A percentile compares a stretch with the other conserved stretches of the same genome.
phyloP scores from a whole-genome alignment of 495 filamentous ascomycete species.

The Cercophora sp. region DNA sequence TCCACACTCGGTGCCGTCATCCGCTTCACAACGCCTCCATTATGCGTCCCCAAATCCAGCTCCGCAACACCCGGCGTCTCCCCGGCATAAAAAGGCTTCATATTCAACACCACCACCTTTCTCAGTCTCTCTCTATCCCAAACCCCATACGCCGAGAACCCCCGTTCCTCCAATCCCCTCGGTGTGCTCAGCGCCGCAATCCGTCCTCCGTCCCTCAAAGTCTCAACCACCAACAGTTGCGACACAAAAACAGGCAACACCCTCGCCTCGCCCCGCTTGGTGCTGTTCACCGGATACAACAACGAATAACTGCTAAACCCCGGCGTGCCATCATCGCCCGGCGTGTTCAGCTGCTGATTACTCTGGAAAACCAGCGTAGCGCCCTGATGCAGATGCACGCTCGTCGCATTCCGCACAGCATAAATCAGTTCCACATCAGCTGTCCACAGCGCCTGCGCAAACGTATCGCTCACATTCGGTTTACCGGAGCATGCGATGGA shows the following conservation, averaged over 20 bases:
- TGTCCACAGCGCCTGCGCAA: conserved; percentile 23
- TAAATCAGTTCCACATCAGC: conserved; percentile 19
- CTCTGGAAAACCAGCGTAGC: conserved; percentile 21
- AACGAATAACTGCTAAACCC: conserved; percentile 19
- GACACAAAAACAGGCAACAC: conserved; percentile 21
- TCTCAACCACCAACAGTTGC: conserved; percentile 18
- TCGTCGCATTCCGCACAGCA: conserved; percentile 18
- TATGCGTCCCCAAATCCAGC: conserved; percentile 16
- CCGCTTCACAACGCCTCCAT: conserved; percentile 15
- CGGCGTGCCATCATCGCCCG: conserved; percentile 21
- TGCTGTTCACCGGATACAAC: conserved; percentile 16
- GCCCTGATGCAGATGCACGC: conserved; percentile 21
- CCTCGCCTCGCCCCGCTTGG: conserved; percentile 17
- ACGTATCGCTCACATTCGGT: conserved; percentile 27
- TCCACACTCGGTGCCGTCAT: conserved; percentile 22
- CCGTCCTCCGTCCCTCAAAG: conserved; percentile 10
- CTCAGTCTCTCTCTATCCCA: not conserved
- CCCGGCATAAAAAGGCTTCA: conserved; percentile 17
- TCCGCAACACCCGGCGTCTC: not conserved
- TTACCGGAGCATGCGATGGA: conserved; percentile 27
- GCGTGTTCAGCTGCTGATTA: conserved; percentile 22
- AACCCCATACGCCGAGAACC: conserved; percentile 16
- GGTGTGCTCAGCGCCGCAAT: conserved; percentile 18
- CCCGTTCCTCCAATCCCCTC: not conserved
- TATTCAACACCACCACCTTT: conserved; percentile 19